phyloP scores from a whole-genome alignment of 352 stramenopile species.

The Phytophthora gonapodyides region DNA sequence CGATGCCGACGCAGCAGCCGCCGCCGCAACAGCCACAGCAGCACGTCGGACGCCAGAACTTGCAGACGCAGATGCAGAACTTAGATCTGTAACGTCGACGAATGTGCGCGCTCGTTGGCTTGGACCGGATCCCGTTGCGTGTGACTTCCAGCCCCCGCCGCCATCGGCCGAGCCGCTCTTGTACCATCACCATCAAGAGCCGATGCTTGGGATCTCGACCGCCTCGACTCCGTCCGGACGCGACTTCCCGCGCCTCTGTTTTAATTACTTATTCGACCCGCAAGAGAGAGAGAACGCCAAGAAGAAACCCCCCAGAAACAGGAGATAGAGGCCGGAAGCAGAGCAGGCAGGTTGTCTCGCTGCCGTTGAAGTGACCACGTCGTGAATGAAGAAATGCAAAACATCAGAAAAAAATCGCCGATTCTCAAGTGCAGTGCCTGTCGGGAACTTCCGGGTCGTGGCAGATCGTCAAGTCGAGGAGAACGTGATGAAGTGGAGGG shows the following conservation, averaged over 20 bases:
- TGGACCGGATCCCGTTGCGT: constrained; percentile 27
- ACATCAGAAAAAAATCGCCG: constrained; percentile 28
- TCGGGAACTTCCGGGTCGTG: background rate
- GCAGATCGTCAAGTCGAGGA: constrained; percentile 7
- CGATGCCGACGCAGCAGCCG: constrained; percentile 20
- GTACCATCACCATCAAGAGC: constrained; percentile 49
- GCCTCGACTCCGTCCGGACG: constrained; percentile 22
- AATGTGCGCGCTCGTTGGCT: constrained; percentile 31
- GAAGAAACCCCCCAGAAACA: constrained; percentile 33
- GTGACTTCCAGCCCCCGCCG: constrained; percentile 17
- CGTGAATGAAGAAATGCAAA: constrained; percentile 37
- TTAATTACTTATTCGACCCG: constrained; percentile 40
- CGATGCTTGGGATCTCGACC: constrained; percentile 39
- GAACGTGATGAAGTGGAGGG: background rate
- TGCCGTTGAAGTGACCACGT: constrained; percentile 37
- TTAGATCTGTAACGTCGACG: constrained; percentile 65
- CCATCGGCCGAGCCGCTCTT: constrained; percentile 40
- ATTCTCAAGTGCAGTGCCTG: background rate
- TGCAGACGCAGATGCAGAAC: constrained; percentile 74
- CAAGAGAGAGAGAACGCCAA: constrained; percentile 22
- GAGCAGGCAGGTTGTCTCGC: constrained; percentile 25
- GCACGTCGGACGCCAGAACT: constrained; percentile 39
- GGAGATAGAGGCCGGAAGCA: constrained; percentile 29
- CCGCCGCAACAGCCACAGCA: constrained; percentile 41
- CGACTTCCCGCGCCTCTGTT: constrained; percentile 31